Base-by-base conservation (phyloP, 345 rosid species). In the Camelina hispida region DNA sequence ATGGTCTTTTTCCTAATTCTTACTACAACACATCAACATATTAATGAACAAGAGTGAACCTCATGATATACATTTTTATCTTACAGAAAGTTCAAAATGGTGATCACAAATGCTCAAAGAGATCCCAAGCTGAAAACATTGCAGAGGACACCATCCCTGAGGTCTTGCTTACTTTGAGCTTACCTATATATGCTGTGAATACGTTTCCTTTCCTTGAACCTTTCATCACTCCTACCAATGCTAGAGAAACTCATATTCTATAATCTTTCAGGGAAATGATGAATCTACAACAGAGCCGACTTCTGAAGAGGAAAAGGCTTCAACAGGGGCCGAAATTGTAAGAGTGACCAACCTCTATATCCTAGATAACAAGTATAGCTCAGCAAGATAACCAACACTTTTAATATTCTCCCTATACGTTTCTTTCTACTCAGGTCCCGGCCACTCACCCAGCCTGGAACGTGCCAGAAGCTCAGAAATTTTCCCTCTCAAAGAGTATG, bases 51-150 rank as follows among this genome's bases (percentile, higher is more conserved):
- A 56, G 14, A 35, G 6, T 15, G 5, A 55, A 65, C 11, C 34
- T 77, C 38, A 40, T 71, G 1, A 23, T 48, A 53, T 69, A 20
- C 15, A 37, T 72, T 37, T 18, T 47, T 52, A 48, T 42, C 62
- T 76, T 80, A 82, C 76, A 93, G 98, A 86, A 81, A 83, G 87
- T 93, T 83, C 84, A 84, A 55, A 84, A 82, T 73, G 95, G 96
- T 16, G 89, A 79, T 11, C 95, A 90, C 70, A 84, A 86, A 80
- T 88, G 96, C 75, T 20, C 81, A 58, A 88, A 81, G 52, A 81
- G 53, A 70, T 15, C 74, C 8, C 73, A n/a, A 53, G 25, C 73
- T 69, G 72, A 76, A 48, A 65, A 60, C 43, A 1, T 69, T 63
- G 85, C 62, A 28, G 93, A 83, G 80, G 81, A 85, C 69, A 81